Evolutionary conservation across 2,329 filamentous ascomycete genomes (phyloP).

Genomic region (Trichoderma afroharzianum): DNA sequence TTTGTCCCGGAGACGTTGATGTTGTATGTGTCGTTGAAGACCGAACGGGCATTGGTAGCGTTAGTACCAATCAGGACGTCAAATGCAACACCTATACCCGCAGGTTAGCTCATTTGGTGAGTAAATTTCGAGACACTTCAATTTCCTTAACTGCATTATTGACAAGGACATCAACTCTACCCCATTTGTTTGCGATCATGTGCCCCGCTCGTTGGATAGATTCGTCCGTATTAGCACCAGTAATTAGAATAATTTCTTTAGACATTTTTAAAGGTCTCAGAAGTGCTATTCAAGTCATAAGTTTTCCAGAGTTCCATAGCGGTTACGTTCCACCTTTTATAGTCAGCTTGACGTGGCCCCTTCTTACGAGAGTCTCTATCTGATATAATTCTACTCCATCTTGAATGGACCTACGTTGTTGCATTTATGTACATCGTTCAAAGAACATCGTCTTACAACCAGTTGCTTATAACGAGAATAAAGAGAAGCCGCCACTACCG

Average conservation of each 20-base stretch:
- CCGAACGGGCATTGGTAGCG: background rate
- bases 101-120: background rate
- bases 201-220: background rate
- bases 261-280: background rate
- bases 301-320: background rate
- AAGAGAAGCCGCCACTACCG: background rate
- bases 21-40: background rate
- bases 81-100: background rate
- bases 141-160: background rate
- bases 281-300: background rate
- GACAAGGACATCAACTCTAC: background rate
- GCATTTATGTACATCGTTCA: background rate
- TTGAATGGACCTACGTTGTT: background rate
- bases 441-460: rapidly evolving
- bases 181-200: background rate
- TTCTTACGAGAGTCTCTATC: background rate
- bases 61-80: background rate
- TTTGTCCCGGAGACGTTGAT: background rate
- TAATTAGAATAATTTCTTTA: background rate
- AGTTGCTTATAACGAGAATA: background rate
- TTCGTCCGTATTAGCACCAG: background rate
- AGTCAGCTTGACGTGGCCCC: background rate
- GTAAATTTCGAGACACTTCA: background rate
- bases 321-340: background rate
- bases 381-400: background rate